These are phyloP conservation scores for Cyclotella sp. DNA, from an alignment of 108 stramenopile species.

Conservation along the genomic window DNA sequence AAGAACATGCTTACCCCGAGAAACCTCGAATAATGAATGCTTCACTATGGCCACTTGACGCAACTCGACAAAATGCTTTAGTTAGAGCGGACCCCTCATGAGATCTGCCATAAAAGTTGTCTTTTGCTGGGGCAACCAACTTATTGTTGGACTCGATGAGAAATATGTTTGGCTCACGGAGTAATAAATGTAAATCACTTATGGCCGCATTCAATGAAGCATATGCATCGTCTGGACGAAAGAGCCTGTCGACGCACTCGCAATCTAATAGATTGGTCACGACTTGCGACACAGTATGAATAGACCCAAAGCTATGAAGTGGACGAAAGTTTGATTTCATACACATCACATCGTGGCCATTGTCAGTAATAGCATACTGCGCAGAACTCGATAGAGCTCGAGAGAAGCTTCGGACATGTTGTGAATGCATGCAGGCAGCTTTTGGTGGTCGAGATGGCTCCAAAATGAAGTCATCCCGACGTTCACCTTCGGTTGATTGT, in stretches of 20 bases:
- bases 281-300: slow-evolving; percentile 22
- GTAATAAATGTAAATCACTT: slow-evolving; percentile 40
- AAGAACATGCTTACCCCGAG: slow-evolving; percentile 17
- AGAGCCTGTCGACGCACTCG: background rate
- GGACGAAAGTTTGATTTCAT: background rate
- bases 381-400: no score
- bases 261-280: slow-evolving; percentile 41
- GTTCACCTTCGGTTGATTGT: background rate
- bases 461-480: background rate
- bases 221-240: slow-evolving; percentile 26
- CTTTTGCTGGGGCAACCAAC: background rate
- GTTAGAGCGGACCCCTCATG: slow-evolving; percentile 28
- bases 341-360: no score
- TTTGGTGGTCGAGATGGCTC: no score
- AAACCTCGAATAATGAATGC: slow-evolving; percentile 47
- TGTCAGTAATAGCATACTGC: no score
- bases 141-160: slow-evolving; percentile 17
- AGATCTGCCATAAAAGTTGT: slow-evolving; percentile 42
- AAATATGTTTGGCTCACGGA: slow-evolving; percentile 37
- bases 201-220: slow-evolving; percentile 25
- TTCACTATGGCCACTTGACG: slow-evolving; percentile 27
- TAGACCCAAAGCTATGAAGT: slow-evolving; percentile 17
- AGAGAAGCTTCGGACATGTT: no score
- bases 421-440: no score
- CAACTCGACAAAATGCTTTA: slow-evolving; percentile 41